Conservation (phyloP, 306 rosid genomes). For the Vicia faba region DNA sequence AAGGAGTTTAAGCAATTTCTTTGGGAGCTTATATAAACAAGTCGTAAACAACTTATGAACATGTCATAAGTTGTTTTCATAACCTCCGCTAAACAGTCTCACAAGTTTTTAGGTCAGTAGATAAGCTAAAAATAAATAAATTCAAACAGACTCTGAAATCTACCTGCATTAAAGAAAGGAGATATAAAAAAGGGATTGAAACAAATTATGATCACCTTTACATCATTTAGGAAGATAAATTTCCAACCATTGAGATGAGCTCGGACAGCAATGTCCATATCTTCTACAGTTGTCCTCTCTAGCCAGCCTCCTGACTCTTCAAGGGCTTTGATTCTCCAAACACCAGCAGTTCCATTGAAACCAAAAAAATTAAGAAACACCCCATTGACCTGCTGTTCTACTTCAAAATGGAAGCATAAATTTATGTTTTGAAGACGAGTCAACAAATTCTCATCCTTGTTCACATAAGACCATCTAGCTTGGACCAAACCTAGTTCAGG, state of each 20-base stretch:
- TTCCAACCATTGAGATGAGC: slow-evolving; percentile 98
- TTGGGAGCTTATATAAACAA: not conserved
- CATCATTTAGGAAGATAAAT: slow-evolving; percentile 86
- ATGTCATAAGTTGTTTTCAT: not conserved
- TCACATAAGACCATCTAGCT: slow-evolving; percentile 94
- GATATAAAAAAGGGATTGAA: slow-evolving; percentile 13
- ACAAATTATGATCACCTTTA: slow-evolving; percentile 63
- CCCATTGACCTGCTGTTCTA: slow-evolving; percentile 97
- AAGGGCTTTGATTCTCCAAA: slow-evolving; percentile 93
- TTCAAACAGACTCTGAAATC: not conserved
- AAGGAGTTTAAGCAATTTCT: slow-evolving; percentile 1
- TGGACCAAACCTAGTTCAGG: slow-evolving; percentile 84
- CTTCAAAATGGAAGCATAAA: slow-evolving; percentile 96
- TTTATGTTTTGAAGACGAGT: slow-evolving; percentile 96
- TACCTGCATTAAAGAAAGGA: not conserved
- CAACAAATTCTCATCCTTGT: slow-evolving; percentile 90
- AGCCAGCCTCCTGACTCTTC: slow-evolving; percentile 98
- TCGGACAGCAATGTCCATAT: slow-evolving; percentile 96
- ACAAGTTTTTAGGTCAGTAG: not conserved
- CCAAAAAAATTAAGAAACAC: slow-evolving; percentile 87
- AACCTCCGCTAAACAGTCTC: not conserved
- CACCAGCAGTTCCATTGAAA: slow-evolving; percentile 98
- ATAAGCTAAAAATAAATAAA: too few relatives aligned
- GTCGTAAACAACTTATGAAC: not conserved
- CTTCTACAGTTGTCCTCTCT: slow-evolving; percentile 94